Base-by-base conservation (phyloP, 169 alveolate species). In the Theileria sp. region DNA sequence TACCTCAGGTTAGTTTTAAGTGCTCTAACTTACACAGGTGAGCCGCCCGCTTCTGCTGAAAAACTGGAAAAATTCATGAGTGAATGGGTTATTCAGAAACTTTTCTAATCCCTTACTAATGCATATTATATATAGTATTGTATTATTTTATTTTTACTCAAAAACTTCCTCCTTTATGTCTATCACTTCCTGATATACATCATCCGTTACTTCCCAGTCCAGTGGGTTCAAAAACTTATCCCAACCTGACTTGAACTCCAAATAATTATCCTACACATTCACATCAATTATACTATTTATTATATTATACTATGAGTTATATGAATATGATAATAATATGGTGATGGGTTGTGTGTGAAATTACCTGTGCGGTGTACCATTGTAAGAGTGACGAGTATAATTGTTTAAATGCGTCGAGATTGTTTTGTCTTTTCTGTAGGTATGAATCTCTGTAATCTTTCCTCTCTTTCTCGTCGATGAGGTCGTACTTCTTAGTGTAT, bases 41-140 rank as follows among this genome's bases (percentile, higher is more conserved):
- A 93, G 61, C 95, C 93, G 0, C 97, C 97, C 1, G 94, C 97
- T n/a, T 66, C 95, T 28, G 69, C 91, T 6, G 93, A 92, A 36
- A 78, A 88, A 36, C 86, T 94, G 61, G 92, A 85, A 32, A 92
- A 86, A 61, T 94, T 94, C 73, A 34, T 93, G 86, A 93, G 95
- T 60, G 92, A 84, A 28, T 92, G 96, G 96, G 92, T 92, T 38
- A 56, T 91, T n/a, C 92, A 86, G 60, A 28, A 21, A n/a, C 44
- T 77, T n/a, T 64, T 70, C 64, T 5, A 74, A 68, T 32, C n/a
- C 9, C 44, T 44, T 44, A 44, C 54, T 44, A 44, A 44, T 44
- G 8, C 54, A 44, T 44, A 44, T 44, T 64, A 64, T n/a, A 64
- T 15, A 64, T 64, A 23, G 19, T 28, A 32, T 15, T n/a, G 13